Evolutionary conservation across 2,329 filamentous ascomycete species (phyloP).

Genomic region (Fusarium sp.): DNA sequence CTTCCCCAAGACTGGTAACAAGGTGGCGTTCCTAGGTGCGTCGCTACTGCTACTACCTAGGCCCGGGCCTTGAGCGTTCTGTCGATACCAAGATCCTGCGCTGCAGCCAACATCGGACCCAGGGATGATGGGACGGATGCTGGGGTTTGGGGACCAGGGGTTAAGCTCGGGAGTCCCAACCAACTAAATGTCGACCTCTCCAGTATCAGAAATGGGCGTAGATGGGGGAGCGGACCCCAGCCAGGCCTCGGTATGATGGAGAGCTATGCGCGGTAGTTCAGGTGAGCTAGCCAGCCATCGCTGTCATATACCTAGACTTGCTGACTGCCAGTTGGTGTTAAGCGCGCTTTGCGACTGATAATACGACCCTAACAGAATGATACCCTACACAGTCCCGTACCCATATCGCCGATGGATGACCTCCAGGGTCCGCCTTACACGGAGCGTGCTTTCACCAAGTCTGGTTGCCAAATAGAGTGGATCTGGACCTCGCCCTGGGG

Average conservation of each 20-base stretch:
- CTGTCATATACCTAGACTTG: background rate
- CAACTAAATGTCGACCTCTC: background rate
- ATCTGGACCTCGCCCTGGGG: background rate
- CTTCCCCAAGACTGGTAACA: background rate
- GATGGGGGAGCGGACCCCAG: conserved; percentile 1
- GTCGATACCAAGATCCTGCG: conserved; percentile 2
- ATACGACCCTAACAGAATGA: conserved; percentile 2
- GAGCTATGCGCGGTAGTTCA: conserved; percentile 10
- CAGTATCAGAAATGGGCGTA: background rate
- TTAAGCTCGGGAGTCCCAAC: background rate
- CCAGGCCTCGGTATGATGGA: background rate
- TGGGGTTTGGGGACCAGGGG: conserved; percentile 5
- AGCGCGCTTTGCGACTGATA: conserved; percentile 26
- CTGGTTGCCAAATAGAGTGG: background rate
- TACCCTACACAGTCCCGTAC: background rate
- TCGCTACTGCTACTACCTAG: background rate
- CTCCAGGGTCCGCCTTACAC: background rate
- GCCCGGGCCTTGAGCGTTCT: background rate
- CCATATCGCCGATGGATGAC: background rate
- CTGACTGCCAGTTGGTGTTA: background rate
- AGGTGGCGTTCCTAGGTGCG: conserved; percentile 10
- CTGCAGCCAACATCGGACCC: conserved; percentile 5
- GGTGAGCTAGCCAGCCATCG: conserved; percentile 5
- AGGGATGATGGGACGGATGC: background rate
- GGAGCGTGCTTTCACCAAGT: background rate